Conservation (phyloP, 352 stramenopile genomes). For the Blastocystis sp. region DNA sequence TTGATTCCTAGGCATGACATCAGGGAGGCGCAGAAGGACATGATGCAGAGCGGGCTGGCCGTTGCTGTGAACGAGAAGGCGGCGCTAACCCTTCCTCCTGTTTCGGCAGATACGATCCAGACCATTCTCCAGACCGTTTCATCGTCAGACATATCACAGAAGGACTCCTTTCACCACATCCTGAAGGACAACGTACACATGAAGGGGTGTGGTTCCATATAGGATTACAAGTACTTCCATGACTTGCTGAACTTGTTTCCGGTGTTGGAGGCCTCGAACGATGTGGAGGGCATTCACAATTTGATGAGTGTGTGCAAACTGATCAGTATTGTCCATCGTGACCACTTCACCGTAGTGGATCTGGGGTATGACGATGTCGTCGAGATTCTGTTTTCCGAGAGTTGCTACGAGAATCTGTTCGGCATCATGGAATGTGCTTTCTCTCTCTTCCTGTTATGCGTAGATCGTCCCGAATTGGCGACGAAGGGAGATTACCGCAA, state of each 20-base stretch:
- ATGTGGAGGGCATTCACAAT: slow-evolving; percentile 12
- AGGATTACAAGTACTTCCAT: slow-evolving; percentile 50
- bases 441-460: neutral
- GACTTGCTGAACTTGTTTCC: slow-evolving; percentile 48
- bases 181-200: slow-evolving; percentile 23
- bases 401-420: slow-evolving; percentile 16
- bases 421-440: slow-evolving; percentile 59
- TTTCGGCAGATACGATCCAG: slow-evolving; percentile 24
- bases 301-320: slow-evolving; percentile 1
- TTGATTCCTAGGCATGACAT: slow-evolving; percentile 5
- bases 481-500: slow-evolving; percentile 41
- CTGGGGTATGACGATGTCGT: slow-evolving; percentile 61
- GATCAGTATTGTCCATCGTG: neutral
- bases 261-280: neutral
- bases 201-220: neutral
- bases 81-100: slow-evolving; percentile 5
- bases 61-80: neutral
- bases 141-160: slow-evolving; percentile 32
- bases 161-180: slow-evolving; percentile 24
- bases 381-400: slow-evolving; percentile 27
- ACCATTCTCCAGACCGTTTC: slow-evolving; percentile 19
- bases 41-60: neutral
- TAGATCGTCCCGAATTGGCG: slow-evolving; percentile 45
- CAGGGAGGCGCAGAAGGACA: neutral
- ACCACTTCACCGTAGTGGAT: slow-evolving; percentile 6